Base-by-base conservation (phyloP, 768 basidiomycete species). In the Mycena kentingensis region DNA sequence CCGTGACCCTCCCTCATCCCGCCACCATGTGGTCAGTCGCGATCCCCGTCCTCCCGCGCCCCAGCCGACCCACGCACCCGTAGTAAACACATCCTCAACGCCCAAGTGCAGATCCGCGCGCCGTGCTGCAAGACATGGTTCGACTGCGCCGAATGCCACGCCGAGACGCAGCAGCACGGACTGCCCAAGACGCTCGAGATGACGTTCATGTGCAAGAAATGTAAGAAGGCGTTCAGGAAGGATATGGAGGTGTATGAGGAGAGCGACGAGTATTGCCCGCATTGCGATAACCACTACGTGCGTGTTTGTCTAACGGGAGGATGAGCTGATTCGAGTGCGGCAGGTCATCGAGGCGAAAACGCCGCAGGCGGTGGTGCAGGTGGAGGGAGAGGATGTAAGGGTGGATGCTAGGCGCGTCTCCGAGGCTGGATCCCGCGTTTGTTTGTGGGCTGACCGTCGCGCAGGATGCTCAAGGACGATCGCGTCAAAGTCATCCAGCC, bases 271-370 rank as follows among this genome's bases (percentile, higher is more conserved):
- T 98, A 87, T 67, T 98, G 97, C 67, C 96, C 96, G 0, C 89
- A 97, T 70, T 98, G 96, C 65, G 96, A 98, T 71, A 98, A 98
- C 67, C 95, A 95, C 66, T 99, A 95, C 68, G 96, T 96, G 66
- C 62, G 88, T 76, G n/a, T 10, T n/a, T n/a, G 21, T 19, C 25
- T 13, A 34, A 19, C 31, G 22, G 36, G 19, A 18, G 32, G 15
- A 31, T 25, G 7, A 31, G 19, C 26, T 29, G 15, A 21, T 19
- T 8, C 10, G 19, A n/a, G 18, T n/a, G n/a, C n/a, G n/a, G n/a
- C n/a, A n/a, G n/a, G n/a, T 22, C 91, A 95, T 0, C 83, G 93
- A n/a, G n/a, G n/a, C n/a, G n/a, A n/a, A n/a, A n/a, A n/a, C n/a
- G n/a, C n/a, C n/a, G n/a, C n/a, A n/a, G 59, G 84, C 93, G 2